phyloP scores from a whole-genome alignment of 2,329 filamentous ascomycete genomes.

The Fusarium bulbicola region DNA sequence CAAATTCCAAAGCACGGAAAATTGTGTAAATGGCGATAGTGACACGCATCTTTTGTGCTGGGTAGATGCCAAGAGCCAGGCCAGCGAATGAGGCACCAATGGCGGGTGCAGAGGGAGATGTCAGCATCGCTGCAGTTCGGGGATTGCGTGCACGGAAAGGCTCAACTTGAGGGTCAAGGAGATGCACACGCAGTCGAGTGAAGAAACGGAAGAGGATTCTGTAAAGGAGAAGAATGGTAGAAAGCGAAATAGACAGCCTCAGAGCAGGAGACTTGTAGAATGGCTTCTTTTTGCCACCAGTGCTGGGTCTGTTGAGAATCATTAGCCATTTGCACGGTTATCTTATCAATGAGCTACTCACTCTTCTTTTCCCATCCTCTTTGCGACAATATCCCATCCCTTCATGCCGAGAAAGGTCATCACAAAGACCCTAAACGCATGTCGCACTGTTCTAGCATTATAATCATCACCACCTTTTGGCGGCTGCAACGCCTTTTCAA shows the following conservation, averaged over 20 bases:
- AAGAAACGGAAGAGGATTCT: conserved; percentile 92
- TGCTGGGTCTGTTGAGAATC: conserved; percentile 30
- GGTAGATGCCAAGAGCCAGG: conserved; percentile 79
- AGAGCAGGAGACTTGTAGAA: conserved; percentile 74
- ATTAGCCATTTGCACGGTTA: neutral
- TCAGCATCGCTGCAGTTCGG: conserved; percentile 75
- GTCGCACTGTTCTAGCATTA: conserved; percentile 74
- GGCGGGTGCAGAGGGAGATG: conserved; percentile 84
- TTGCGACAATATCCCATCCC: conserved; percentile 64
- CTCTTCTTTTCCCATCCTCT: conserved; percentile 58
- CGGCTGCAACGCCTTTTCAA: conserved; percentile 54
- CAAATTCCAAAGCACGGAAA: conserved; percentile 84
- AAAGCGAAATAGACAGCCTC: conserved; percentile 82
- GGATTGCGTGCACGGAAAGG: conserved; percentile 88
- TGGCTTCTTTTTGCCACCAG: conserved; percentile 57
- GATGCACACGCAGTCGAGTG: conserved; percentile 76
- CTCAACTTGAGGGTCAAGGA: conserved; percentile 81
- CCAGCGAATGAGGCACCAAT: conserved; percentile 91
- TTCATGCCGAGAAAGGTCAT: conserved; percentile 71
- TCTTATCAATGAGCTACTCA: conserved; percentile 45
- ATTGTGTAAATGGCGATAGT: conserved; percentile 84
- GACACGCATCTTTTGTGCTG: conserved; percentile 72
- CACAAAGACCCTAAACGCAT: conserved; percentile 76
- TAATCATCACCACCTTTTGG: conserved; percentile 66
- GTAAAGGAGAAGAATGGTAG: conserved; percentile 87